Evolutionary conservation across 768 basidiomycete genomes (phyloP).

Genomic region (Mycena sanguinolenta): DNA sequence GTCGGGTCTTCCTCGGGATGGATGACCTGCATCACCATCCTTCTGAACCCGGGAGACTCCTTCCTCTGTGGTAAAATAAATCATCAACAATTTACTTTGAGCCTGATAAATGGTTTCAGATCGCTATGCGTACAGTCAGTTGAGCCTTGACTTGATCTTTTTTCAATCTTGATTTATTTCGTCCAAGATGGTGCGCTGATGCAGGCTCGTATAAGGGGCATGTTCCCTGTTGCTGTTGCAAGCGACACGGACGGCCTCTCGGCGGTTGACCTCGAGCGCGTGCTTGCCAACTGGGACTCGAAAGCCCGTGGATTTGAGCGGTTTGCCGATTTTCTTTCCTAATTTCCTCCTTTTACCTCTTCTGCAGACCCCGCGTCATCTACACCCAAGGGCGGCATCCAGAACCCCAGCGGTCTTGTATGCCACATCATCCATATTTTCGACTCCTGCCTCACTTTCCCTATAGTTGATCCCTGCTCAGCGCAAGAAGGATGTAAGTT

Average conservation of each 20-base stretch:
- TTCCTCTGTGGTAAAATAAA: conserved; percentile 28
- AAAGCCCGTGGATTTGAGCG: conserved; percentile 57
- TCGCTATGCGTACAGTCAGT: conserved; percentile 48
- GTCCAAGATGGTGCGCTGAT: conserved; percentile 49
- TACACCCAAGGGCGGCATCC: conserved; percentile 73
- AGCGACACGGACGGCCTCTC: conserved; percentile 73
- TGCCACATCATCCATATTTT: conserved; percentile 30
- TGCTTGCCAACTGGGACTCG: conserved; percentile 69
- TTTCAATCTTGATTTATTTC: conserved; percentile 54
- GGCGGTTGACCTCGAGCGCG: conserved; percentile 61
- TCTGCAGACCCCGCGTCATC: conserved; percentile 60
- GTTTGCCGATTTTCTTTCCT: conserved; percentile 40
- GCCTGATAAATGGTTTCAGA: conserved; percentile 48
- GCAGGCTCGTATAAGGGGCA: conserved; percentile 37
- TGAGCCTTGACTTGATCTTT: conserved; percentile 43
- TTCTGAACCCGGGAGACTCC: conserved; percentile 19
- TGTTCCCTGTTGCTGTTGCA: conserved; percentile 56
- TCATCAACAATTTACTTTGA: background rate
- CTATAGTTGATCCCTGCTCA: conserved; percentile 30
- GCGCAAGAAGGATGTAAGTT: conserved; percentile 28
- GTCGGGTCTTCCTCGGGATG: conserved; percentile 68
- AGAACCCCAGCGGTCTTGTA: conserved; percentile 73
- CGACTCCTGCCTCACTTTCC: background rate
- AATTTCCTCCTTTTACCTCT: background rate
- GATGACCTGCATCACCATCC: conserved; percentile 27